Base-by-base conservation (phyloP, 2,329 filamentous ascomycete genomes). In the Diaporthe longicolla region DNA sequence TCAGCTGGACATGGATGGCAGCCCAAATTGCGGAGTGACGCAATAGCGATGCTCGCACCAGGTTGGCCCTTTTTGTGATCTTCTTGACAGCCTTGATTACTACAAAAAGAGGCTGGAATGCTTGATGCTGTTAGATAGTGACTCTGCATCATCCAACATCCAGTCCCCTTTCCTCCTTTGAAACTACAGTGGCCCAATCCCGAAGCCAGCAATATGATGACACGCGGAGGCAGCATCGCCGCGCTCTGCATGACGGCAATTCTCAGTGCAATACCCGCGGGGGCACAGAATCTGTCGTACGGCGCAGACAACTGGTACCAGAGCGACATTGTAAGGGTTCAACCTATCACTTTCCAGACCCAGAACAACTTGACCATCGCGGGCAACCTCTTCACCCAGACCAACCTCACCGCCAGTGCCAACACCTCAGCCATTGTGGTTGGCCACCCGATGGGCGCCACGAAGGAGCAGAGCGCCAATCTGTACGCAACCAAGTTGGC, bases 281-380 rank as follows among this genome's bases (percentile, higher is more conserved):
- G 8, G 8, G 58, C 58, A 63, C 58, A 63, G 40, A 63, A 63
- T 35, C 24, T 63, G 13, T 63, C 58, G 3, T 63, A 45, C 37
- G 58, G 58, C 9, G 58, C 58, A 29, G 58, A 63, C 24, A 63
- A 63, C 37, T 63, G 58, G 58, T 63, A 63, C 24, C 58, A 17
- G 7, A 63, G 58, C 37, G 58, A 63, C 15, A 63, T 43, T 8
- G 58, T 63, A 17, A 63, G 37, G n/a, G 37, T 63, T 5, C 58
- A 63, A 40, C 37, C 58, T 0, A 63, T 63, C 37, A 63, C 17
- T 26, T 63, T 45, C 58, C 37, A 29, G 37, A 63, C 58, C n/a
- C 58, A 63, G 11, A 63, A 63, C 37, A 63, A 63, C 37, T 40
- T 63, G 15, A 63, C 58, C 37, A 13, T 63, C 13, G 6, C 37